Base-by-base conservation (phyloP, 208 protist species). In the Trypanosomatidae sp. region DNA sequence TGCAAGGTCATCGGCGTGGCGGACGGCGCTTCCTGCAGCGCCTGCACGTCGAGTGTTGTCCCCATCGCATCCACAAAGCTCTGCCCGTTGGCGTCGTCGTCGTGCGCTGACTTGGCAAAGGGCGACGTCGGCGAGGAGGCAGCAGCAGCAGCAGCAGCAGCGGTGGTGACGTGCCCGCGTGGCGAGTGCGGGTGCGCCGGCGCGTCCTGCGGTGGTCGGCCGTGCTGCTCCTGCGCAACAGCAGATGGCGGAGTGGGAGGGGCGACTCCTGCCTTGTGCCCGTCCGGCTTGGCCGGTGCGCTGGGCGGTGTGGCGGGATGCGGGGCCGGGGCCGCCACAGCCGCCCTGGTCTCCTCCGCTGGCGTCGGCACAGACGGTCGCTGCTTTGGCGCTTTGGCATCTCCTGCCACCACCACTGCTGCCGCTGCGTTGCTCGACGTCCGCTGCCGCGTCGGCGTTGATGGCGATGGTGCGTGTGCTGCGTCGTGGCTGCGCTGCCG, bases 21-120 rank as follows among this genome's bases (percentile, higher is more conserved):
- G n/a, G 2, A 22, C 12, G 8, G 5, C 1, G 28, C n/a, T 44
- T 12, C 46, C 50, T 80, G 79, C 17, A 88, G 39, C 9, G 62
- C 76, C 46, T 81, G 64, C 0, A 91, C 79, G 66, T 91, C 82
- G 19, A 91, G 73, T 41, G 74, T 80, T 2, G 87, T 83, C 19
- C 84, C 87, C 25, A 81, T 69, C 9, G 73, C 78, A 67, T 91
- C 87, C 4, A 78, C 66, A 66, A 89, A 91, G 47, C 83, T 76
- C 59, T 68, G 77, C n/a, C 52, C 69, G 25, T 25, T 47, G 62
- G 50, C 60, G n/a, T 74, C 62, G 39, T 66, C 43, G 36, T 36
- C 55, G 53, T 58, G 46, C 19, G 17, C 22, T 50, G 30, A 39
- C 12, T 5, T 28, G 8, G 46, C 47, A 7, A 7, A 19, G 5